phyloP scores from a whole-genome alignment of 129 eudicot genomes.

The Glebionis coronaria region DNA sequence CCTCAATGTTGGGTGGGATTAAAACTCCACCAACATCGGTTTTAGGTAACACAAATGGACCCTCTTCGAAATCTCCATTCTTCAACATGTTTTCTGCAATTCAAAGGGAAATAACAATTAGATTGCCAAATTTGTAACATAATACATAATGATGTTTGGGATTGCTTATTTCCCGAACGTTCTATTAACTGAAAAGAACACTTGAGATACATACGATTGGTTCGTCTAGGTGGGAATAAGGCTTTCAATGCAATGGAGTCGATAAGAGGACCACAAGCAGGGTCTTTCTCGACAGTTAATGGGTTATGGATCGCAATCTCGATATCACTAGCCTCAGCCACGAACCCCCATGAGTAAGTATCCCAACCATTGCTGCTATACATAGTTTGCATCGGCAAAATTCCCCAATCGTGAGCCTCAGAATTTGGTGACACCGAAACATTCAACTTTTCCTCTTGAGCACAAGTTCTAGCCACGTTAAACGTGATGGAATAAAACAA shows the following conservation, averaged over 20 bases:
- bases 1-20: slow-evolving; percentile 88
- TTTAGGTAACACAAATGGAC: slow-evolving; percentile 81
- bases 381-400: slow-evolving; percentile 80
- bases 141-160: too few species aligned
- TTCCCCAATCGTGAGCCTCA: slow-evolving; percentile 55
- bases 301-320: slow-evolving; percentile 84
- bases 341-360: slow-evolving; percentile 69
- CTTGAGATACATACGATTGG: slow-evolving; percentile 35
- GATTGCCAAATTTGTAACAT: not conserved
- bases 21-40: slow-evolving; percentile 65
- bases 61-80: slow-evolving; percentile 90
- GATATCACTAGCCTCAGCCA: slow-evolving; percentile 58
- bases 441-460: slow-evolving; percentile 66
- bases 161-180: too few species aligned
- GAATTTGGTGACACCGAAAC: slow-evolving; percentile 63
- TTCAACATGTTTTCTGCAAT: slow-evolving; percentile 66
- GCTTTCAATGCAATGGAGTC: slow-evolving; percentile 78
- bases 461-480: slow-evolving; percentile 79
- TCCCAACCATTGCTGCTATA: slow-evolving; percentile 87
- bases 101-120: slow-evolving; percentile 7
- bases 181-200: not conserved
- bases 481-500: slow-evolving; percentile 63
- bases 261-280: slow-evolving; percentile 85
- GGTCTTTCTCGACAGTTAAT: slow-evolving; percentile 48
- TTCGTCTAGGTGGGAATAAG: slow-evolving; percentile 42